Conservation (phyloP, 345 rosid genomes). For the Adansonia digitata region DNA sequence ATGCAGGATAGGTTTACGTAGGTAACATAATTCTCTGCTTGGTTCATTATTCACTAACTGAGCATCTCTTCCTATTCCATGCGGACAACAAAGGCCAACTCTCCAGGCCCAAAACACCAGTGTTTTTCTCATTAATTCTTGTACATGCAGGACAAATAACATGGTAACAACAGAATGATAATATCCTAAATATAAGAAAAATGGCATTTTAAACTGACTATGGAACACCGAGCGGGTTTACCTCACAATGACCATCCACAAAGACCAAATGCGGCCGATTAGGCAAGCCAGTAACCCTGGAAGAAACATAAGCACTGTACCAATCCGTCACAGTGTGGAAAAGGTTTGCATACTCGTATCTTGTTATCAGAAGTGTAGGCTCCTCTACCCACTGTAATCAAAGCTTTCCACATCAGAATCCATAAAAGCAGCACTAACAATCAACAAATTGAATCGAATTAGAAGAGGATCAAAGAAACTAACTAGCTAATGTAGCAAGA, state of each 20-base stretch:
- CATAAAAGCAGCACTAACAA: constrained; percentile 13
- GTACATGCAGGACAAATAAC: not conserved
- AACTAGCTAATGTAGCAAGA: not conserved
- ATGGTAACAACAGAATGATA: not conserved
- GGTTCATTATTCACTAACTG: not conserved
- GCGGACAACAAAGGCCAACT: not conserved
- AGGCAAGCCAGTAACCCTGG: constrained; percentile 81
- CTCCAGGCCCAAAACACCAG: not conserved
- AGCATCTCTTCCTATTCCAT: not conserved
- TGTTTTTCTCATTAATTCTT: not conserved
- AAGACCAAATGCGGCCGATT: constrained; percentile 79
- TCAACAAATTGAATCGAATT: not conserved
- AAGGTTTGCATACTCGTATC: constrained; percentile 88
- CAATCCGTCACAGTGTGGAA: constrained; percentile 93
- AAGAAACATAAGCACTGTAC: constrained; percentile 84
- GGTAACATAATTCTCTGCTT: not conserved
- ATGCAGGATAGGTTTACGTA: not conserved
- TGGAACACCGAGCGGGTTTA: constrained; percentile 12
- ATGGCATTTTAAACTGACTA: not conserved
- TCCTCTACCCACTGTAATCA: constrained; percentile 87
- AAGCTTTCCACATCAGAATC: constrained; percentile 23
- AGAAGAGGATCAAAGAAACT: not conserved
- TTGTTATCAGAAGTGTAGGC: constrained; percentile 65
- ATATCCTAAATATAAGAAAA: not conserved
- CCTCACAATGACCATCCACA: constrained; percentile 82